Percentiles rank a stretch among this genome's conserved stretches.
Evolutionary conservation across 208 protist genomes (phyloP).

Genomic region (Trypanosoma platydactyli): DNA sequence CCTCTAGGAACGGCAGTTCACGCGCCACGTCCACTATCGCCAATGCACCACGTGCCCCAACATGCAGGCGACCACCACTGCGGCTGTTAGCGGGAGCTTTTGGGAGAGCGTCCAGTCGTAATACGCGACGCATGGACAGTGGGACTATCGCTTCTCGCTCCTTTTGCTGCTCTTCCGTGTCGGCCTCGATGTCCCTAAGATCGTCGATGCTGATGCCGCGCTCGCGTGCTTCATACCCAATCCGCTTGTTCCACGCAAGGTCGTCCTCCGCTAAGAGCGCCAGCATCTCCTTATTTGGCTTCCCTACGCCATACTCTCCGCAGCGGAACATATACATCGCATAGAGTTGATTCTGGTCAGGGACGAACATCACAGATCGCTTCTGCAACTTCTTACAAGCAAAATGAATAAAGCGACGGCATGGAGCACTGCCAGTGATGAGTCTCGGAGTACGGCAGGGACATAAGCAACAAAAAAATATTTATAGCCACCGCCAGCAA

Average conservation of each 20-base stretch:
- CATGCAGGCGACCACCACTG: conserved; percentile 29
- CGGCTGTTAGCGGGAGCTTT: neutral
- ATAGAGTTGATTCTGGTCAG: conserved; percentile 69
- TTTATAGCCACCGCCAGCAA: no score
- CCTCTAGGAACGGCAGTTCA: conserved; percentile 54
- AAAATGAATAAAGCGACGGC: conserved; percentile 2
- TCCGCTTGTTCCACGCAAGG: conserved; percentile 31
- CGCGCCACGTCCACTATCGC: conserved; percentile 57
- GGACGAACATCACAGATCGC: conserved; percentile 13
- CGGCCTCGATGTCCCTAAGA: conserved; percentile 38
- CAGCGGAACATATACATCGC: conserved; percentile 64
- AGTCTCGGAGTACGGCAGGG: no score
- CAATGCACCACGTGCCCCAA: conserved; percentile 67
- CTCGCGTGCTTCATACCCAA: conserved; percentile 35
- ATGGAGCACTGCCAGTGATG: neutral
- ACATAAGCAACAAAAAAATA: conserved; percentile 4
- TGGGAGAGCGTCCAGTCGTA: conserved; percentile 23
- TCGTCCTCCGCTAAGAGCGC: conserved; percentile 54
- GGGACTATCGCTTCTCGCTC: conserved; percentile 29
- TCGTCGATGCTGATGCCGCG: conserved; percentile 34
- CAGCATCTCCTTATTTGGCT: conserved; percentile 52
- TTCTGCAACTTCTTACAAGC: neutral
- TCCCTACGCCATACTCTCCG: conserved; percentile 50
- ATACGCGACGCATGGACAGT: conserved; percentile 31
- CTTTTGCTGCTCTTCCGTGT: conserved; percentile 18